Evolutionary conservation across 1,284 basidiomycete species (phyloP), one percentile per base, ranked within the genome.

Genomic region (Hymenochaete sp.): DNA sequence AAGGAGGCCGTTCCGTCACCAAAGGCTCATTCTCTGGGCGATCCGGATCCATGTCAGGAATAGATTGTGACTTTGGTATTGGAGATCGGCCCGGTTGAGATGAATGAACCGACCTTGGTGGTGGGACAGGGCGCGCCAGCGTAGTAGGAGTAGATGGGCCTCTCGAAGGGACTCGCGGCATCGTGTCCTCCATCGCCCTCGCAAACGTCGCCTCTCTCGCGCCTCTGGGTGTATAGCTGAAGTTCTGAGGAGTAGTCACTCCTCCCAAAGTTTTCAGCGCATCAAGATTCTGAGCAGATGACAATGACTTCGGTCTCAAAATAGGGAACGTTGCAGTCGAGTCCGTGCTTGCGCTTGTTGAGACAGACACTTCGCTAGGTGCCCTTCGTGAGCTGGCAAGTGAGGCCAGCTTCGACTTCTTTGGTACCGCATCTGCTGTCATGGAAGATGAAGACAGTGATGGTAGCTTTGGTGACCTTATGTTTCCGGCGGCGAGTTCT

Each of bases 311-410:
- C 21, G 82, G 83, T 24, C 82, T 75, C 48, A 85, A 64, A 5
- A 58, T 67, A 16, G 82, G 77, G 57, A 79, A 84, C 4, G 82
- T 85, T 53, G 75, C 72, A 10, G 77, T 67, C 16, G 81, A 77
- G 1, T 72, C 72, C 0, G 72, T 64, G 13, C 24, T 44, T 35
- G 14, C 32, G 19, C 73, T 66, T 31, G 71, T 62, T 14, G 66
- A 71, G 32, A 67, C 65, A n/a, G 66, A 70, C 5, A 71, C 64
- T 24, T 67, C 60, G 24, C 56, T 67, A 62, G 48, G 68, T 69
- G 11, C 53, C 22, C 59, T 59, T 24, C 75, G 67, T 0, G 77
- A 79, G 53, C 72, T 79, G 8, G 82, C 78, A 13, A 82, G 60
- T 38, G 67, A 64, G 3, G 75, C 75, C n/a, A 83, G 61, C 55